Base-by-base conservation (phyloP, 2,329 filamentous ascomycete genomes). In the Colletotrichum neosansevieriae region DNA sequence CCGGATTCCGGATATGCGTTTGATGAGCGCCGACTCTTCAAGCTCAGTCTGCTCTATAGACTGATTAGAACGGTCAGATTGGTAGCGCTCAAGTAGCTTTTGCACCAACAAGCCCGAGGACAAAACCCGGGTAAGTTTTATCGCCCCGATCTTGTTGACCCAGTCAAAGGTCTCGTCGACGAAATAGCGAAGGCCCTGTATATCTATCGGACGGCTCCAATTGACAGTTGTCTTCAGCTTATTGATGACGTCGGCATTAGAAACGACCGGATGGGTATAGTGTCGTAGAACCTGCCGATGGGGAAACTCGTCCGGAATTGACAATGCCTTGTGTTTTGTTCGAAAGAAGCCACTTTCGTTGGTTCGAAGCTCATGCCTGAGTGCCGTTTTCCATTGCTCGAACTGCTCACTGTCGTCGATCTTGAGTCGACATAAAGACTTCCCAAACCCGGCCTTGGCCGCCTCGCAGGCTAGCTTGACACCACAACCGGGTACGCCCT, bases 401-500 rank as follows among this genome's bases (percentile, higher is more conserved):
- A 97, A 81, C 3, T 85, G 91, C 1, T 79, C 80, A 2, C 79
- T 79, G 72, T 94, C 90, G 5, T 86, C 84, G 38, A 80, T 83
- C 65, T 88, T 86, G 32, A 96, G 79, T 2, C 81, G 83, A 76
- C 92, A 95, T 4, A 98, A 81, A 40, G 91, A 88, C 66, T 85
- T 87, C 2, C 95, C 96, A 78, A 95, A 98, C 0, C 94, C 94
- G 59, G 94, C 96, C 74, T 89, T 89, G 38, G 94, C 94, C 61
- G 96, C 97, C 76, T 98, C 94, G 72, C 92, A 96, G 0, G 96
- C 95, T 11, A 94, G 84, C 75, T 95, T 97, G 56, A 94, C 89
- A 2, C 96, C 96, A 73, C 94, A 97, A 4, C 93, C 92, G 0
- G 92, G 90, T 15, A 99, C 91, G 0, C 96, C 96, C 63, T 94